A percentile compares a stretch with the other conserved stretches of the same genome.
These are phyloP conservation scores for Xylaria multiplex DNA, from an alignment of 2,329 filamentous ascomycete species.

Conservation along the genomic window DNA sequence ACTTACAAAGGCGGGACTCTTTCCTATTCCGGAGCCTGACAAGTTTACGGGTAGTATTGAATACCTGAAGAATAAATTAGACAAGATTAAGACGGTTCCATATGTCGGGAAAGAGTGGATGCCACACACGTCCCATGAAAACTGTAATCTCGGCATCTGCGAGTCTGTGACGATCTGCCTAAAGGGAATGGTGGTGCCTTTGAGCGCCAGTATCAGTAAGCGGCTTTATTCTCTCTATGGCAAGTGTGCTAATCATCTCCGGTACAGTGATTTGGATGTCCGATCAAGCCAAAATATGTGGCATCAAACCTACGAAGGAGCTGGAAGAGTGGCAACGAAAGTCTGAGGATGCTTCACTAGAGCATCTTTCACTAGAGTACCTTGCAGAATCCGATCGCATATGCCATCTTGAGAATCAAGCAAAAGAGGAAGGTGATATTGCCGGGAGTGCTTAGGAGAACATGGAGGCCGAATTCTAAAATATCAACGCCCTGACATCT, in stretches of 20 bases:
- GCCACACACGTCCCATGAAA: slow-evolving; percentile 40
- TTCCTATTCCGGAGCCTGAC: slow-evolving; percentile 39
- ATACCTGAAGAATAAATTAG: slow-evolving; percentile 34
- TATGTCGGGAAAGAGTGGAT: slow-evolving; percentile 40
- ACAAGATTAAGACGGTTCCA: slow-evolving; percentile 34
- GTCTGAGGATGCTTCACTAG: slow-evolving; percentile 3
- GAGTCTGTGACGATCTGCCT: slow-evolving; percentile 30
- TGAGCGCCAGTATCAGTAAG: slow-evolving; percentile 35
- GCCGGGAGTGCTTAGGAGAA: neutral
- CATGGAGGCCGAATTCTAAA: slow-evolving; percentile 1
- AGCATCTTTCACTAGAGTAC: slow-evolving; percentile 2
- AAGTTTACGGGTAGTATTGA: slow-evolving; percentile 39
- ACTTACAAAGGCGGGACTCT: slow-evolving; percentile 36
- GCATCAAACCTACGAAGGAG: slow-evolving; percentile 41
- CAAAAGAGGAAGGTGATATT: neutral
- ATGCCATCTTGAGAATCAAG: neutral
- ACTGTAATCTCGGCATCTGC: slow-evolving; percentile 40
- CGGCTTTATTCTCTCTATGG: neutral
- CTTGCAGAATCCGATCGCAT: neutral
- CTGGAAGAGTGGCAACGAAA: slow-evolving; percentile 43
- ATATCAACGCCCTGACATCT: neutral
- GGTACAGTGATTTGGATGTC: slow-evolving; percentile 36
- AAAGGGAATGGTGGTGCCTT: slow-evolving; percentile 35
- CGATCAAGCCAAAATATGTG: slow-evolving; percentile 37
- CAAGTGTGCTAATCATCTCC: slow-evolving; percentile 3